phyloP scores from a whole-genome alignment of 345 rosid species.

The Syzygium grande region DNA sequence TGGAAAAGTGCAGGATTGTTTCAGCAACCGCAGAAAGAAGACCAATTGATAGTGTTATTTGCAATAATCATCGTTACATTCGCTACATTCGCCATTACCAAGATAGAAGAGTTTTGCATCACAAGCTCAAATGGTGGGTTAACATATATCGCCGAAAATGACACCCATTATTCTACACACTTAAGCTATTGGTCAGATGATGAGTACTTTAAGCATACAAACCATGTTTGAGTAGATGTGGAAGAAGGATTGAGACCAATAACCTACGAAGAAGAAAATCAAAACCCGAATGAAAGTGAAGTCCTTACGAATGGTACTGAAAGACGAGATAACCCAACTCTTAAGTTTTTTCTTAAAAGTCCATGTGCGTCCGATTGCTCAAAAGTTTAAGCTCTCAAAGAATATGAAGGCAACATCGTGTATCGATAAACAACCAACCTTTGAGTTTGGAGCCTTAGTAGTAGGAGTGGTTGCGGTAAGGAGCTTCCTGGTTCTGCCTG shows the following conservation, averaged over 20 bases:
- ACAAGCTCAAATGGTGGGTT: not conserved
- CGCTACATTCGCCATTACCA: not conserved
- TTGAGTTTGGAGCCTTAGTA: constrained; percentile 6
- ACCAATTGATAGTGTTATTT: not conserved
- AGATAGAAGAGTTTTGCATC: not conserved
- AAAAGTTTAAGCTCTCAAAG: not conserved
- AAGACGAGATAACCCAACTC: not conserved
- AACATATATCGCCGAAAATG: not conserved
- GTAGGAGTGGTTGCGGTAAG: not conserved
- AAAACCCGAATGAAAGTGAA: not conserved
- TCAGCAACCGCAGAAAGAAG: not conserved
- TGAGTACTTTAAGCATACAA: not conserved
- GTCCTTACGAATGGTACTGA: not conserved
- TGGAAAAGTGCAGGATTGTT: not conserved
- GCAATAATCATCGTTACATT: not conserved
- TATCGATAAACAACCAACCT: constrained; percentile 10
- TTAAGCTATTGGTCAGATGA: not conserved
- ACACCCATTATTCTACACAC: not conserved
- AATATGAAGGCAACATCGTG: not conserved
- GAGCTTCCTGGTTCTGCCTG: constrained; percentile 31
- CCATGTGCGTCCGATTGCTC: not conserved
- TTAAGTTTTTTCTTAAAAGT: not conserved
- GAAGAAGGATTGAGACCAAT: not conserved
- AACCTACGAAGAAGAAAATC: not conserved
- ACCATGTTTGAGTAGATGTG: not conserved